Base-by-base conservation (phyloP, 176 grass and related monocot genomes). In the Areca catechu region DNA sequence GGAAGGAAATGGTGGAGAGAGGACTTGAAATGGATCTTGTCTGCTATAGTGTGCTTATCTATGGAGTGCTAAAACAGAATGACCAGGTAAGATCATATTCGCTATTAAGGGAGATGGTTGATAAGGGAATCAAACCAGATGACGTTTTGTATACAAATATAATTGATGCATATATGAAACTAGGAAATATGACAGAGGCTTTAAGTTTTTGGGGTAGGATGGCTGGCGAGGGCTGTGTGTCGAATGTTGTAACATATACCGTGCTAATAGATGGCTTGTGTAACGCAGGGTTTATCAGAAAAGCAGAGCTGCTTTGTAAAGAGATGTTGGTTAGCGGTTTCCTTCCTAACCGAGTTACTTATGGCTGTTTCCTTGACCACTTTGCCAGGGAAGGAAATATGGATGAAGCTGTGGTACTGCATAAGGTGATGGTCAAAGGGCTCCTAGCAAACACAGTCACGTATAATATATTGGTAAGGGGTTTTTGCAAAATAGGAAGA, bases 381-480 rank as follows among this genome's bases (percentile, higher is more conserved):
- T 56, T 84, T 71, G 74, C 78, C 34, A 84, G 72, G 78, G 56
- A 74, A 65, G 83, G 80, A 72, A 67, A 81, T 49, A 51, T 94
- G 54, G 62, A 79, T 60, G 62, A 84, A 52, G 80, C 83, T 57
- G 49, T 80, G 60, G 54, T 65, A 61, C 58, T 94, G 63, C 83
- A 94, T 30, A 22, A 15, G 57, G 49, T 58, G 20, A 73, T 94
- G 77, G 69, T 94, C 29, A 67, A 37, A 61, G 59, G 74, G 52
- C 63, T 20, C 75, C 76, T 94, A 66, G 80, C 71, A 47, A 87
- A 78, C 67, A 63, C 25, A 49, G 77, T 88, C 23, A 72, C 83
- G 56, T 87, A 76, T 71, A 94, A 94, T 66, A 80, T 74, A 56
- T 59, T 84, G 67, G 80, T 94, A 48, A 87, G 77, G 65, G 89